Percentiles rank a stretch among this genome's conserved stretches.
phyloP scores from a whole-genome alignment of 1,139 yeast species.

The Pichia cactophila region DNA sequence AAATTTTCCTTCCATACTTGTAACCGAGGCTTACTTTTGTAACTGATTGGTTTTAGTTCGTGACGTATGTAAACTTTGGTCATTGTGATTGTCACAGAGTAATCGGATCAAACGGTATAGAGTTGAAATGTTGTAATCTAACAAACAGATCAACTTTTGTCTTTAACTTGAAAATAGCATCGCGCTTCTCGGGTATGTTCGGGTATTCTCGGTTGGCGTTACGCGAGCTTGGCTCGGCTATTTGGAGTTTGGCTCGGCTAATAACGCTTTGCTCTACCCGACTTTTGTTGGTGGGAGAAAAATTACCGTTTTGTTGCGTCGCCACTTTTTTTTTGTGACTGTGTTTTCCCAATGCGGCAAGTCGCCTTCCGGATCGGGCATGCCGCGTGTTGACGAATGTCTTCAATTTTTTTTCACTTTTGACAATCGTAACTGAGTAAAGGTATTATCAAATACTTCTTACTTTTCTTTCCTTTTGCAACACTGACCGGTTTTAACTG shows the following conservation, averaged over 20 bases:
- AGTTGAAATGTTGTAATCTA: not conserved
- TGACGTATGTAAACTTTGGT: not conserved
- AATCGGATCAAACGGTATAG: not conserved
- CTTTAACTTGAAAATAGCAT: too few relatives aligned
- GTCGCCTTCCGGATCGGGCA: not conserved
- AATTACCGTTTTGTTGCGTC: not conserved
- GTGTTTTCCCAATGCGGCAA: not conserved
- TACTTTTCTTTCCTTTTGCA: not conserved
- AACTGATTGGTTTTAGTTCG: not conserved
- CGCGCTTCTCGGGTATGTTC: not conserved
- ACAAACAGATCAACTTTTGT: not conserved
- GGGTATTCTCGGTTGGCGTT: not conserved
- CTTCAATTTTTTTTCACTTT: not conserved
- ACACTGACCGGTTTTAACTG: slow-evolving; percentile 76
- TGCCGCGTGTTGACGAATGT: not conserved
- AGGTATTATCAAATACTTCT: not conserved
- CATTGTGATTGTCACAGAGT: not conserved
- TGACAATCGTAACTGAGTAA: not conserved
- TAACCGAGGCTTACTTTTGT: slow-evolving; percentile 4
- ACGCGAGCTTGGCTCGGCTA: not conserved
- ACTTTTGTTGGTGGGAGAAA: not conserved
- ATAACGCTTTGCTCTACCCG: not conserved
- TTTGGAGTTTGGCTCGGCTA: not conserved
- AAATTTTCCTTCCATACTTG: slow-evolving; percentile 3
- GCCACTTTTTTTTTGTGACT: not conserved